Base-by-base conservation (phyloP, 2,329 filamentous ascomycete genomes). In the Pseudogymnoascus verrucosus region DNA sequence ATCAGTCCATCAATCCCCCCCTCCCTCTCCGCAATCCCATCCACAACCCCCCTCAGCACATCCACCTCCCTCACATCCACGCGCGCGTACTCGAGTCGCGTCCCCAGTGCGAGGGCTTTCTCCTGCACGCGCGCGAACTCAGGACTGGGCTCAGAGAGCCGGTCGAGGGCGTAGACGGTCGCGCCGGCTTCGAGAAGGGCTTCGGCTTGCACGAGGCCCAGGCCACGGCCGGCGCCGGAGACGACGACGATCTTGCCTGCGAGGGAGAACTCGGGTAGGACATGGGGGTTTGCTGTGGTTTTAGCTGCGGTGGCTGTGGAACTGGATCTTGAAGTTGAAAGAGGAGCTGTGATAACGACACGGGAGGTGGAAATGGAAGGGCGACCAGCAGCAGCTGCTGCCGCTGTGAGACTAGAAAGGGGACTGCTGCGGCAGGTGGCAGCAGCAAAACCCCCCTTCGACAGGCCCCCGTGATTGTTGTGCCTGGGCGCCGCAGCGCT, bases 121-220 rank as follows among this genome's bases (percentile, higher is more conserved):
- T 80, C 74, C 67, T 86, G 82, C 36, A 90, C 82, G 31, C 80
- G 76, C 34, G 78, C 76, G 76, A 90, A 92, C 61, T 86, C 83
- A 1, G 81, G 72, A 21, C 76, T 75, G 1, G 74, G 60, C 80
- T 68, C 14, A 73, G 74, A 31, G 75, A 78, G 71, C 62, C 77
- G 74, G 67, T 80, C 78, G 10, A 79, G 71, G 12, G 75, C 75
- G 65, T 79, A 79, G 19, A 78, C 76, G 63, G 78, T 89, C 23
- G 88, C 90, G 19, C 90, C 89, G 23, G 89, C 89, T 74, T 93
- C 89, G 11, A 90, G 78, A 12, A 93, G 76, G 1, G 86, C 89
- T 70, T 93, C 89, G 1, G 88, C 84, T 69, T 92, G 84, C 5
- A 87, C 84, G 19, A 93, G 76, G n/a, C 89, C 89, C 8, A 93